These are phyloP conservation scores for Guyanaporus albipodus DNA, from an alignment of 768 basidiomycete species.

Conservation along the genomic window DNA sequence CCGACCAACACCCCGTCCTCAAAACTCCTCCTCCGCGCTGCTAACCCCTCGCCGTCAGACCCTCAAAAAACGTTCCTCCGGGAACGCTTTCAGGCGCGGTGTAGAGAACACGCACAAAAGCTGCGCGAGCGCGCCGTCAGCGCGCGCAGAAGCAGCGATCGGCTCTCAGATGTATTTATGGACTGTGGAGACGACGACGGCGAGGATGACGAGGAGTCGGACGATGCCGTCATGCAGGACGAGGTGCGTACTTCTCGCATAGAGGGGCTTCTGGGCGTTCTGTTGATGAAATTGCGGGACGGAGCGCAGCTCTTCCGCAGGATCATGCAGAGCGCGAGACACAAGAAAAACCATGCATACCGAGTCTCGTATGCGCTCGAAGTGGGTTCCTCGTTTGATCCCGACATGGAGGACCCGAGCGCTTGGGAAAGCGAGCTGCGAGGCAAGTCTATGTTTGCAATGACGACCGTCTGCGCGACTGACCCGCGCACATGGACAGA, in stretches of 20 bases:
- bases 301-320: conserved; percentile 57
- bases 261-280: not conserved
- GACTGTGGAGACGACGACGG: conserved; percentile 54
- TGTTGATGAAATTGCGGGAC: conserved; percentile 5
- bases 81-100: conserved; percentile 57
- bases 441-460: conserved; percentile 34
- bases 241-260: conserved; percentile 40
- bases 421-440: conserved; percentile 58
- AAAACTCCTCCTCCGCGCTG: conserved; percentile 14
- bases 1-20: conserved; percentile 10
- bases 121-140: conserved; percentile 48
- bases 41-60: conserved; percentile 33
- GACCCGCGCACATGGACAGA: conserved; percentile 4
- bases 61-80: conserved; percentile 53
- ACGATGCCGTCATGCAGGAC: conserved; percentile 57
- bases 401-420: conserved; percentile 59
- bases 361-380: conserved; percentile 61
- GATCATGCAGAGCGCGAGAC: conserved; percentile 53
- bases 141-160: conserved; percentile 44
- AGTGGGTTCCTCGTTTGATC: conserved; percentile 75
- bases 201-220: conserved; percentile 59
- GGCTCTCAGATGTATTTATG: conserved; percentile 42
- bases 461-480: too few species aligned
- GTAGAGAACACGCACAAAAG: conserved; percentile 56
- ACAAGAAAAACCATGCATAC: conserved; percentile 50